These are phyloP conservation scores for Pythium phragmitis DNA, from an alignment of 352 stramenopile species.

Conservation along the genomic window DNA sequence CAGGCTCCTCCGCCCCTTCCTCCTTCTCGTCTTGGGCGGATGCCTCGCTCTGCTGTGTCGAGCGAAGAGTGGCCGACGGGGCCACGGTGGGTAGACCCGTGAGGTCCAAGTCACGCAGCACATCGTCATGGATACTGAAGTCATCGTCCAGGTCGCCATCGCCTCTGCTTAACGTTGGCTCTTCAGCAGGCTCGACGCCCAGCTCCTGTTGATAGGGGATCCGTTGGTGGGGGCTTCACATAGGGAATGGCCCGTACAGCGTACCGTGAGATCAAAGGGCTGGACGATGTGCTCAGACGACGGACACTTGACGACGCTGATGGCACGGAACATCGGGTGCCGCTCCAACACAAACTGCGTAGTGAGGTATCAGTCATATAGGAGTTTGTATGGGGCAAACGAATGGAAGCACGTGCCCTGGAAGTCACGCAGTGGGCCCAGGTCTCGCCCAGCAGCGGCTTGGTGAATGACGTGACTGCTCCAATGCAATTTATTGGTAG, in stretches of 20 bases:
- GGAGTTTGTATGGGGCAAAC: neutral
- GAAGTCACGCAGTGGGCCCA: constrained; percentile 75
- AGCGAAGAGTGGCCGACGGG: constrained; percentile 45
- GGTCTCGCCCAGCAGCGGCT: constrained; percentile 55
- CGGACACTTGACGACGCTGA: constrained; percentile 67
- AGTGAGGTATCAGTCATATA: constrained; percentile 4
- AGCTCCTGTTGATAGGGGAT: constrained; percentile 28
- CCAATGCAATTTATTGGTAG: neutral
- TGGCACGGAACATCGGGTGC: constrained; percentile 42
- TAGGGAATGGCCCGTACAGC: constrained; percentile 2
- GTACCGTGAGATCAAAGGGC: constrained; percentile 60
- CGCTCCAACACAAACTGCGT: constrained; percentile 64
- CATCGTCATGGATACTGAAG: constrained; percentile 53
- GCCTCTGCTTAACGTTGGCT: constrained; percentile 23
- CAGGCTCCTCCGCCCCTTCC: neutral
- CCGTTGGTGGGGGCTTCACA: neutral
- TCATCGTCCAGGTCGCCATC: constrained; percentile 25
- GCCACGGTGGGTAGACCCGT: constrained; percentile 40
- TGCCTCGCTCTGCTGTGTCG: constrained; percentile 52
- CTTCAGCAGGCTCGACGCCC: constrained; percentile 38
- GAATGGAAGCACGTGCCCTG: constrained; percentile 28
- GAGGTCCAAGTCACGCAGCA: constrained; percentile 50
- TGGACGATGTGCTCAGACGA: constrained; percentile 55
- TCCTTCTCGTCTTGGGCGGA: constrained; percentile 7
- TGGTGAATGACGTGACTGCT: constrained; percentile 56